Percentiles rank a stretch among this genome's conserved stretches.
These are phyloP conservation scores for Trifolium pratense DNA, from an alignment of 306 rosid genomes.

Conservation along the genomic window DNA sequence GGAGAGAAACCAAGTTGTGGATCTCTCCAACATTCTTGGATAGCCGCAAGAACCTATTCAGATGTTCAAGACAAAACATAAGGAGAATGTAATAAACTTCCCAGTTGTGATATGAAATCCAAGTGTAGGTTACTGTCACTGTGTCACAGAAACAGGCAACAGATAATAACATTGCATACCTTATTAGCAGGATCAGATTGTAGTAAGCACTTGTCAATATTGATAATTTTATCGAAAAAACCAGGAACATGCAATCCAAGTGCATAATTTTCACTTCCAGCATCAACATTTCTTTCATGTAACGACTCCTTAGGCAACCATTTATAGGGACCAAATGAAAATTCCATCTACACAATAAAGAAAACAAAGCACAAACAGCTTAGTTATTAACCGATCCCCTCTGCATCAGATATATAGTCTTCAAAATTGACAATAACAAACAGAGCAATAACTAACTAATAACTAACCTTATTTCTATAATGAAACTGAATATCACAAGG, in stretches of 20 bases:
- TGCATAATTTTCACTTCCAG: slow-evolving; percentile 59
- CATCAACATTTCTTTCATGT: slow-evolving; percentile 48
- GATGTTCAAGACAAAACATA: slow-evolving; percentile 43
- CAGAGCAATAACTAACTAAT: slow-evolving; percentile 54
- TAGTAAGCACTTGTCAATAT: slow-evolving; percentile 79
- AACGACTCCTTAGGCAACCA: slow-evolving; percentile 76
- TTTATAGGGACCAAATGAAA: slow-evolving; percentile 80
- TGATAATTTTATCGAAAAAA: slow-evolving; percentile 73
- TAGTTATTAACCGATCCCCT: not conserved
- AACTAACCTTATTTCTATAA: slow-evolving; percentile 83
- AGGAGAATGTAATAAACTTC: slow-evolving; percentile 47
- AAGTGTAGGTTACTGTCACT: slow-evolving; percentile 4
- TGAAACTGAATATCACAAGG: slow-evolving; percentile 89
- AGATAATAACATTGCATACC: slow-evolving; percentile 49
- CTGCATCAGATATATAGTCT: not conserved
- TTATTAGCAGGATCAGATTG: slow-evolving; percentile 79
- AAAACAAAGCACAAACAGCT: slow-evolving; percentile 2
- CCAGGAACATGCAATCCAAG: slow-evolving; percentile 90
- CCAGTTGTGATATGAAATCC: not conserved
- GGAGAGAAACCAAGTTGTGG: slow-evolving; percentile 80
- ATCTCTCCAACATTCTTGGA: slow-evolving; percentile 94
- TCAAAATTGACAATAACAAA: not conserved
- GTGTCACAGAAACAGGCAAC: slow-evolving; percentile 19
- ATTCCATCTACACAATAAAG: slow-evolving; percentile 78
- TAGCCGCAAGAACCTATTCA: slow-evolving; percentile 76